Percentiles rank a stretch among this genome's conserved stretches.
Evolutionary conservation across 2,329 filamentous ascomycete genomes (phyloP).

Genomic region (Fusarium newnesense): DNA sequence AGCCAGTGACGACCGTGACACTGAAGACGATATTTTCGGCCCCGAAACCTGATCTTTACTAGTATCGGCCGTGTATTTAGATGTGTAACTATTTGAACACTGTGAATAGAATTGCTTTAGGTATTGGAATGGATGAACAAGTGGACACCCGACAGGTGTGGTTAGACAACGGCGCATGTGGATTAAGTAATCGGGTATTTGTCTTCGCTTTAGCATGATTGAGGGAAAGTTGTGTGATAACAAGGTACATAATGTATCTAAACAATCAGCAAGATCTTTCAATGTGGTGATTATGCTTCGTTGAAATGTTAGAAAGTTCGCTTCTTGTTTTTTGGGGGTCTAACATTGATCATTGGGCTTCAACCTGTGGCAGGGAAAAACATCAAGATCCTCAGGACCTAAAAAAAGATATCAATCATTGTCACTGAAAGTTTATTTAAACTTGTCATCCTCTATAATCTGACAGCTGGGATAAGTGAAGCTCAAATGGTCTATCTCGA

Average conservation of each 20-base stretch:
- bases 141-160: background rate
- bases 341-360: background rate
- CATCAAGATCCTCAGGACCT: background rate
- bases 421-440: background rate
- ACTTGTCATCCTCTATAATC: background rate
- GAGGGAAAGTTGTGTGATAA: background rate
- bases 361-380: background rate
- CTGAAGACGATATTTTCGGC: conserved; percentile 31
- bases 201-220: background rate
- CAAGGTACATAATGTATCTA: background rate
- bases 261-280: background rate
- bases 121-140: background rate
- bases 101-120: background rate
- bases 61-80: background rate
- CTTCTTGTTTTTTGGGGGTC: background rate
- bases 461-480: background rate
- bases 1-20: conserved; percentile 36
- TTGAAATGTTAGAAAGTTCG: background rate
- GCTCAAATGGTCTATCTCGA: background rate
- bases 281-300: background rate
- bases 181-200: background rate
- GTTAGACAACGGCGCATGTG: background rate
- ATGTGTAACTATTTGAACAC: background rate
- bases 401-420: background rate
- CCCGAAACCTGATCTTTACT: conserved; percentile 24